Evolutionary conservation across 176 grass and related monocot genomes (phyloP).

Genomic region (Lolium perenne): DNA sequence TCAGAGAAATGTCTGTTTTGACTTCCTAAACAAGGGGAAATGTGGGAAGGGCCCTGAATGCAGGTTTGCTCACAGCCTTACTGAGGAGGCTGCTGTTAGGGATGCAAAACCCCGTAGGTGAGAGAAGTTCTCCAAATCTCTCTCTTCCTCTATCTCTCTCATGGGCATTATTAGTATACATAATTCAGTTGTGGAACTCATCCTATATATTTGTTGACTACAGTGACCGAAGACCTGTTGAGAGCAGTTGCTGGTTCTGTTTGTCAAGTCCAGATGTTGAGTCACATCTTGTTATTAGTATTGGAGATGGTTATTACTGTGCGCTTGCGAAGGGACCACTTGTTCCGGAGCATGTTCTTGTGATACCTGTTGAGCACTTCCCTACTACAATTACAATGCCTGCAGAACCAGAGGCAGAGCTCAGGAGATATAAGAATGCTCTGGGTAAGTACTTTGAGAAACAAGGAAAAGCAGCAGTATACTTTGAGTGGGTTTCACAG

Average conservation of each 20-base stretch:
- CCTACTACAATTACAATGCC: conserved; percentile 73
- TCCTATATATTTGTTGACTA: conserved; percentile 37
- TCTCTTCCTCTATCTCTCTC: background rate
- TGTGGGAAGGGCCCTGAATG: conserved; percentile 78
- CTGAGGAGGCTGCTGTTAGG: conserved; percentile 53
- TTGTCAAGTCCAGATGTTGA: conserved; percentile 92
- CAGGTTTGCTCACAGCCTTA: conserved; percentile 76
- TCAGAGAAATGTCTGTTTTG: conserved; percentile 88
- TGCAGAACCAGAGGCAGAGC: conserved; percentile 68
- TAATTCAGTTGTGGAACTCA: conserved; percentile 33
- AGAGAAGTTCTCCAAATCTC: conserved; percentile 35
- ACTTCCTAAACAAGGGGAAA: conserved; percentile 94
- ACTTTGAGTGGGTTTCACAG: conserved; percentile 82
- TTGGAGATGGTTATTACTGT: conserved; percentile 89
- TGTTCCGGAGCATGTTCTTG: conserved; percentile 77
- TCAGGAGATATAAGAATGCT: conserved; percentile 76
- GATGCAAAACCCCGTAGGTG: conserved; percentile 62
- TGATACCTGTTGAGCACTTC: conserved; percentile 83
- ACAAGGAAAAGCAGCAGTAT: conserved; percentile 64
- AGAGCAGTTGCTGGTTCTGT: conserved; percentile 95
- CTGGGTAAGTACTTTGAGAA: conserved; percentile 75
- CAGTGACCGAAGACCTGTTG: conserved; percentile 50
- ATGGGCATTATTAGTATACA: background rate
- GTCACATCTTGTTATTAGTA: conserved; percentile 79
- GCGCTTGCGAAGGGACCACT: conserved; percentile 93